Conservation (phyloP, 805 yeast species). For the Ogataea trehalophila region DNA sequence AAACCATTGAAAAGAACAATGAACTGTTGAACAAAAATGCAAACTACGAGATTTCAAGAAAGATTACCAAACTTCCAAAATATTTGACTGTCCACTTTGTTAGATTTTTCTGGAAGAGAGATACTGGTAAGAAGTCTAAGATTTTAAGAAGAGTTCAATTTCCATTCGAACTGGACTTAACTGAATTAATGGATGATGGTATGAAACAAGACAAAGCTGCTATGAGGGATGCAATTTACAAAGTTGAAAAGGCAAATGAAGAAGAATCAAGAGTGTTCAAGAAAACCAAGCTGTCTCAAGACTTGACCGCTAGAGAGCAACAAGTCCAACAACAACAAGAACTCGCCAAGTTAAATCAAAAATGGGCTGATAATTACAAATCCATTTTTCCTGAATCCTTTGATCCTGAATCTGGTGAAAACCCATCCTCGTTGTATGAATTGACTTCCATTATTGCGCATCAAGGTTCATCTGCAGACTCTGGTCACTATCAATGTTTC, state of each 20-base stretch:
- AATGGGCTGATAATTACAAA: constrained; percentile 43
- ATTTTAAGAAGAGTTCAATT: constrained; percentile 91
- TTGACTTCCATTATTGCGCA: constrained; percentile 83
- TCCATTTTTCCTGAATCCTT: constrained; percentile 38
- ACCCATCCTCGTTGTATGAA: constrained; percentile 85
- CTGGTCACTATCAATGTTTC: constrained; percentile 95
- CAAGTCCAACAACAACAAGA: constrained; percentile 50
- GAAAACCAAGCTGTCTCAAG: constrained; percentile 42
- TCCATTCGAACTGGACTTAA: constrained; percentile 87
- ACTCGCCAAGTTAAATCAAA: constrained; percentile 41
- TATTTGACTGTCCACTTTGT: constrained; percentile 88
- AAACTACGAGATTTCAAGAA: constrained; percentile 54
- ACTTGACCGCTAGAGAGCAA: constrained; percentile 48
- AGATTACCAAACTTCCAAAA: constrained; percentile 77
- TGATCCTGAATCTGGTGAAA: constrained; percentile 54
- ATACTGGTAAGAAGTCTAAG: constrained; percentile 84
- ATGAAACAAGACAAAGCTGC: constrained; percentile 62
- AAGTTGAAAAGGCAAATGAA: constrained; percentile 66
- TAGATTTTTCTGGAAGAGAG: constrained; percentile 94
- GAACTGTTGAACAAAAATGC: constrained; percentile 67
- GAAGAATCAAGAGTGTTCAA: constrained; percentile 73
- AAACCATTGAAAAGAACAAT: constrained; percentile 72
- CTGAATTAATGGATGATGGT: constrained; percentile 80
- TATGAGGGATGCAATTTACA: constrained; percentile 72
- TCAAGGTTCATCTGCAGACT: constrained; percentile 92